Percentiles rank a stretch among this genome's conserved stretches.
These are phyloP conservation scores for Linnemannia zychae DNA, from an alignment of 192 early-diverging fungal genomes.

Conservation along the genomic window DNA sequence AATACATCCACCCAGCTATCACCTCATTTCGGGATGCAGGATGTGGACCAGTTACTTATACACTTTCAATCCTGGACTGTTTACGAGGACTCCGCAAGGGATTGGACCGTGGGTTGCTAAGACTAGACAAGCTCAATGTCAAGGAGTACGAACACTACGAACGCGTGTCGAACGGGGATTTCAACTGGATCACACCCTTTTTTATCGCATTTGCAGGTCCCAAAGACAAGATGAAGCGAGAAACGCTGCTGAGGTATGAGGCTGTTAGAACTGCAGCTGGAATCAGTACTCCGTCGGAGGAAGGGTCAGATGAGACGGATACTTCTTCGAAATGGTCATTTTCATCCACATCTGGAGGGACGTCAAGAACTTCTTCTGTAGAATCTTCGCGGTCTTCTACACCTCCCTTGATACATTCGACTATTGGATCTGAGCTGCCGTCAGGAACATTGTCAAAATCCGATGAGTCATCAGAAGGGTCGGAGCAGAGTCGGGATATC, in stretches of 20 bases:
- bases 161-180: conserved; percentile 75
- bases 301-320: not conserved
- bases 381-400: conserved; percentile 11
- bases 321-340: conserved; percentile 10
- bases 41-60: conserved; percentile 75
- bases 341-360: not conserved
- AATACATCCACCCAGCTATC: conserved; percentile 63
- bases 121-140: conserved; percentile 70
- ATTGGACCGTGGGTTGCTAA: conserved; percentile 68
- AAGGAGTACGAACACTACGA: conserved; percentile 84
- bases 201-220: conserved; percentile 81
- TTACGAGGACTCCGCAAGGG: conserved; percentile 73
- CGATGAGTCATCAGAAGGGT: not conserved
- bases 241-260: not conserved
- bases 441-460: not conserved
- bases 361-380: not conserved
- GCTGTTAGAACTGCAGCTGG: not conserved
- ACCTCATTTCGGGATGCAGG: conserved; percentile 80
- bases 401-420: conserved; percentile 12
- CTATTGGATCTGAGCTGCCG: not conserved
- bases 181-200: conserved; percentile 81
- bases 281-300: not conserved
- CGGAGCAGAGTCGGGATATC: not conserved
- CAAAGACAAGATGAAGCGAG: conserved; percentile 60
- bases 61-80: conserved; percentile 77